Conservation (phyloP, 768 basidiomycete species). For the Porphyrellus cyaneotinctus region DNA sequence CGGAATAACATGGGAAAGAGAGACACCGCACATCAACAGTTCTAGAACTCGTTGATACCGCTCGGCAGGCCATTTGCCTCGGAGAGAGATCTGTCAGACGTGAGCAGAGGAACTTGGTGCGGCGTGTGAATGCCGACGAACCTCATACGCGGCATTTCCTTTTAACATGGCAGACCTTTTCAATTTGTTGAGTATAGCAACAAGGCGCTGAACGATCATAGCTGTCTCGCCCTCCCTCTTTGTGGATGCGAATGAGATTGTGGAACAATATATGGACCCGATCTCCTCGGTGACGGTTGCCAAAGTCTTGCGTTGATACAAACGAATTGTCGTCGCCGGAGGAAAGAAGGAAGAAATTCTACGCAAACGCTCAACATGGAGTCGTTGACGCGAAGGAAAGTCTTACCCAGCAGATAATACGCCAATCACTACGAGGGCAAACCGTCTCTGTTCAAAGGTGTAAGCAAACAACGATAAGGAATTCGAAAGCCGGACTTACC, state of each 20-base stretch:
- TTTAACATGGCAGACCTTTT: conserved; percentile 54
- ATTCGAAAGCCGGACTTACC: conserved; percentile 37
- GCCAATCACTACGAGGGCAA: conserved; percentile 64
- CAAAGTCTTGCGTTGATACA: conserved; percentile 66
- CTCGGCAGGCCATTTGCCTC: conserved; percentile 74
- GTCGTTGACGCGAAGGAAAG: neutral
- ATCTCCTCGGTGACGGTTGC: conserved; percentile 65
- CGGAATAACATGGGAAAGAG: neutral
- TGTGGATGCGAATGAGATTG: conserved; percentile 67
- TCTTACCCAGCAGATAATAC: conserved; percentile 74
- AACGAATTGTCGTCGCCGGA: conserved; percentile 66
- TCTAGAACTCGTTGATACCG: conserved; percentile 69
- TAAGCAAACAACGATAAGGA: neutral
- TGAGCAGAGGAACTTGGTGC: conserved; percentile 1
- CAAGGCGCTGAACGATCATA: conserved; percentile 55
- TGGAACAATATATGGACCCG: conserved; percentile 70
- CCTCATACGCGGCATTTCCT: conserved; percentile 64
- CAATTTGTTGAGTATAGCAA: conserved; percentile 72
- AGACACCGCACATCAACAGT: conserved; percentile 54
- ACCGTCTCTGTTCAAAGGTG: conserved; percentile 46
- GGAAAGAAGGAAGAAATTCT: conserved; percentile 67
- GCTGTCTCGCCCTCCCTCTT: conserved; percentile 46
- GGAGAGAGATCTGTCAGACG: conserved; percentile 58
- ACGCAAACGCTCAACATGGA: conserved; percentile 5
- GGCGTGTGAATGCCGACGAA: conserved; percentile 21